Evolutionary conservation across 73 alveolate genomes (phyloP).

Genomic region (Breviolum minutum): DNA sequence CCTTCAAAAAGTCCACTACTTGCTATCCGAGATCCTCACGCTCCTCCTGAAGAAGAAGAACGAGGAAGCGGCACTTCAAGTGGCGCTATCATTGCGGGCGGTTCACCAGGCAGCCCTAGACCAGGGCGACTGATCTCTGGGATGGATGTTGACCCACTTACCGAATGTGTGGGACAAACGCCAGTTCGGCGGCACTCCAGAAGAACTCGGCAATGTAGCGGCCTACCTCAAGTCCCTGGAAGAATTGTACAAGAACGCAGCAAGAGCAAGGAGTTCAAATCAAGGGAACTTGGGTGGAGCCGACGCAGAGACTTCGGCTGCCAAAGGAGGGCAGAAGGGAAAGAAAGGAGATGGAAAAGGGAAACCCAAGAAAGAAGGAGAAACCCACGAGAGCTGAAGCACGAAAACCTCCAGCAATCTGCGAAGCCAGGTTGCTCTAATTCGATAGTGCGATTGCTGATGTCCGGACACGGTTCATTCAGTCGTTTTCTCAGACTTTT

Average conservation of each 20-base stretch:
- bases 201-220: neutral
- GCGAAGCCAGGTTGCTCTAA: neutral
- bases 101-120: neutral
- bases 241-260: neutral
- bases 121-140: neutral
- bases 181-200: neutral
- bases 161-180: neutral
- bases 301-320: neutral
- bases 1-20: neutral
- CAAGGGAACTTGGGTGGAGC: neutral
- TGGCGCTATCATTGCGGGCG: neutral
- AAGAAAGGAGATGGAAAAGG: neutral
- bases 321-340: neutral
- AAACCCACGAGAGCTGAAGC: neutral
- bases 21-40: neutral
- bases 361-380: neutral
- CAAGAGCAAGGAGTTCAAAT: neutral
- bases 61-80: neutral
- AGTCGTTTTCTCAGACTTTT: neutral
- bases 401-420: neutral
- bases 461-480: neutral
- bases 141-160: neutral
- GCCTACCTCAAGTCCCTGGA: neutral
- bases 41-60: neutral
- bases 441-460: neutral